These are phyloP conservation scores for Blastocystis sp. DNA, from an alignment of 352 stramenopile genomes.

Conservation along the genomic window DNA sequence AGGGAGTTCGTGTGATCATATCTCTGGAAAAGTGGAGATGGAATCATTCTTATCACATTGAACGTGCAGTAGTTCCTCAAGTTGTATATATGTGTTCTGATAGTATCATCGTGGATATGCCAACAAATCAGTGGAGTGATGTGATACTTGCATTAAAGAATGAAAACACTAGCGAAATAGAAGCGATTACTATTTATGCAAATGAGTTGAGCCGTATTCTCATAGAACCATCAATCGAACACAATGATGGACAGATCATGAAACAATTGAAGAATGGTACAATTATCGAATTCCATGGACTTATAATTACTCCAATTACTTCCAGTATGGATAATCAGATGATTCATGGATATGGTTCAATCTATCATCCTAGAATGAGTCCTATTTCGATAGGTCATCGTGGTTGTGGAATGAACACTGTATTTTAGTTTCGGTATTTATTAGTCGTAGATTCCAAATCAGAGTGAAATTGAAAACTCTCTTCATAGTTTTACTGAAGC, in stretches of 20 bases:
- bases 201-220: background rate
- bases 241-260: background rate
- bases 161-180: background rate
- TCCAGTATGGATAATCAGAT: background rate
- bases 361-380: background rate
- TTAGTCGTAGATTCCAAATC: background rate
- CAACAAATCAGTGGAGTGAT: background rate
- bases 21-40: background rate
- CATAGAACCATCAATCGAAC: background rate
- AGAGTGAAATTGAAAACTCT: constrained; percentile 38
- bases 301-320: background rate
- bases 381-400: constrained; percentile 9
- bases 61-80: background rate
- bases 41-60: background rate
- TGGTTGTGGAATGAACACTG: constrained; percentile 38
- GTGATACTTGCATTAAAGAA: background rate
- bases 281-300: constrained; percentile 1
- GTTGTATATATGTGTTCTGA: background rate
- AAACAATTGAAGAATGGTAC: background rate
- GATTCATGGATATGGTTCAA: background rate
- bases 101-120: background rate
- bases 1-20: background rate
- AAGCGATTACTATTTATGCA: background rate
- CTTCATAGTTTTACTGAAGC: constrained; percentile 55
- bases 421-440: background rate